Base-by-base conservation (phyloP, 345 rosid species). In the Barbarea vulgaris region DNA sequence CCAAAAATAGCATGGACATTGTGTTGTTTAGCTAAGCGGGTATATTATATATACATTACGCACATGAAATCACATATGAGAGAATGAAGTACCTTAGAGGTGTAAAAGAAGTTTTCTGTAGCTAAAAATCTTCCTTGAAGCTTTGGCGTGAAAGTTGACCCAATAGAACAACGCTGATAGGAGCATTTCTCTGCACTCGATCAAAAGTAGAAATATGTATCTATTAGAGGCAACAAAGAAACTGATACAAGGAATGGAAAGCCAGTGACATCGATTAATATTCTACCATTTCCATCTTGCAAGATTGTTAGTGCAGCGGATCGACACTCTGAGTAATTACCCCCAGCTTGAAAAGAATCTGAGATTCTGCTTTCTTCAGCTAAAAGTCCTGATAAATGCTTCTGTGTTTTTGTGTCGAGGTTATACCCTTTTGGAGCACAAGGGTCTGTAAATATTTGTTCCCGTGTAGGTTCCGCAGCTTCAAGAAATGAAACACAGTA, bases 271-370 rank as follows among this genome's bases (percentile, higher is more conserved):
- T 28, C 8, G 13, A 27, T 30, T 55, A 3, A 64, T n/a, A 52
- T 13, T 39, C 33, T 51, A 95, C 99, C 97, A 83, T 85, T 90
- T 82, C 85, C 99, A 63, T 80, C 85, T 30, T 87, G 97, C 79
- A 95, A 83, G 64, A 92, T 81, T 65, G 50, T 64, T 50, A 85
- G 66, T 30, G 97, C 99, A 64, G 93, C 93, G 24, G 97, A 85
- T 82, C 97, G 89, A 84, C 99, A 95, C 84, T 85, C 81, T 3
- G 99, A 92, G 84, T 90, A 95, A 86, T 95, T 95, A 42, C 97
- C 99, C 82, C 69, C 79, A 21, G 91, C 82, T 50, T 82, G 82
- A 79, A 91, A 76, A 67, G 77, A 63, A 34, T 88, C 72, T 55
- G 81, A 10, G 72, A 77, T 42, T 58, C 73, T 77, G 50, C 75